Conservation (phyloP, 768 basidiomycete genomes). For the Crucibulum laeve region DNA sequence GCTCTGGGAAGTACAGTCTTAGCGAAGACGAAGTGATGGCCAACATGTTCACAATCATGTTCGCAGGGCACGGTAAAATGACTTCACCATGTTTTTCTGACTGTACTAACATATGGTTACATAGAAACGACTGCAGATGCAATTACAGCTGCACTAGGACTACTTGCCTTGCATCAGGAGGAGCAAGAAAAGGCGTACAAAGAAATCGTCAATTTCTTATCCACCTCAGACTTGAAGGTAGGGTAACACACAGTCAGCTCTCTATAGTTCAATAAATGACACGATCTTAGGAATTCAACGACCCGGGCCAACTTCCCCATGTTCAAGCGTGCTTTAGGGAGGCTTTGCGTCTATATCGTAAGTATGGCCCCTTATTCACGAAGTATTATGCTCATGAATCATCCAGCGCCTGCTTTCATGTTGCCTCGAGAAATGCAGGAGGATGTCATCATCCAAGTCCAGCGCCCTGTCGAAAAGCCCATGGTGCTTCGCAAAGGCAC, state of each 20-base stretch:
- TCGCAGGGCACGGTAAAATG: conserved; percentile 2
- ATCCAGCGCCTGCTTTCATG: neutral
- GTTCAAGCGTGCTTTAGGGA: neutral
- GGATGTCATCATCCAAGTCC: neutral
- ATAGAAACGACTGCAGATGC: neutral
- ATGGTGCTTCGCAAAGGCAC: neutral
- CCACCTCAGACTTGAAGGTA: neutral
- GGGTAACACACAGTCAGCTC: neutral
- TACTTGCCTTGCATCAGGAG: neutral
- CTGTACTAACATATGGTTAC: neutral
- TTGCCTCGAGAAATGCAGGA: neutral
- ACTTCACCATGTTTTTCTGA: neutral
- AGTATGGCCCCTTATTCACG: neutral
- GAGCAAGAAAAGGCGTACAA: neutral
- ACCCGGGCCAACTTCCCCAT: neutral
- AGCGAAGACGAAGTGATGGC: neutral
- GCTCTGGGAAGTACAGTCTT: neutral
- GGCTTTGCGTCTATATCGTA: neutral
- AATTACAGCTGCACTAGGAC: neutral
- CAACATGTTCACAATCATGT: neutral
- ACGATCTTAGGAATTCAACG: neutral
- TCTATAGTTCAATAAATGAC: neutral
- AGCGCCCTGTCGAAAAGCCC: neutral
- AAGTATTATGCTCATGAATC: neutral
- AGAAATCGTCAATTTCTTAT: neutral